Evolutionary conservation across 768 basidiomycete genomes (phyloP).

Genomic region (Hygrocybe coccinea): DNA sequence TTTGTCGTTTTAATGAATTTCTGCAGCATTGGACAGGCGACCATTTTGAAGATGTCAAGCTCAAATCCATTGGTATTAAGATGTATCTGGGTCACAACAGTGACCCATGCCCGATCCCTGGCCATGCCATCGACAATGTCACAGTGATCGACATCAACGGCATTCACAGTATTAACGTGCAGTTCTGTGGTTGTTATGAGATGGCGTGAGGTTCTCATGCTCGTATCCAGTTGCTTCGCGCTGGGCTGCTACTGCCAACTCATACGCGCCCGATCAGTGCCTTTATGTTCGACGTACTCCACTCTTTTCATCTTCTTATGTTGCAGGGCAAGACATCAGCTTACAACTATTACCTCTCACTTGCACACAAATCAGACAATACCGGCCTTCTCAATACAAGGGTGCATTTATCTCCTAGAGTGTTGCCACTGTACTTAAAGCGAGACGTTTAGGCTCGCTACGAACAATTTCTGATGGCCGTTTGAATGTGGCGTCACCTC

Average conservation of each 20-base stretch:
- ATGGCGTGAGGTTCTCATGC: background rate
- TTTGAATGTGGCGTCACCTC: slow-evolving; percentile 18
- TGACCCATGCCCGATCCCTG: background rate
- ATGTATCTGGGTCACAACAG: slow-evolving; percentile 9
- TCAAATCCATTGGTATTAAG: slow-evolving; percentile 6
- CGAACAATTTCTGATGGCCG: slow-evolving; percentile 3
- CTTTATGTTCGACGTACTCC: slow-evolving; percentile 9
- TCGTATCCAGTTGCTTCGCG: slow-evolving; percentile 5
- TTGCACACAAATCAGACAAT: slow-evolving; percentile 7
- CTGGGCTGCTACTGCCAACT: slow-evolving; percentile 2
- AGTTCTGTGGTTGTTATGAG: slow-evolving; percentile 22
- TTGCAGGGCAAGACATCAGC: slow-evolving; percentile 8
- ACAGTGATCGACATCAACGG: slow-evolving; percentile 22
- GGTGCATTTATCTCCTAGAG: background rate
- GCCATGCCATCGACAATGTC: background rate
- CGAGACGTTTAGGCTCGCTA: slow-evolving; percentile 2
- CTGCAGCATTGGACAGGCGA: slow-evolving; percentile 3
- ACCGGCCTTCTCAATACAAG: background rate
- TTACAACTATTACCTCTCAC: slow-evolving; percentile 7
- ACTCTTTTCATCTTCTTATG: slow-evolving; percentile 10
- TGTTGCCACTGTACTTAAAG: background rate
- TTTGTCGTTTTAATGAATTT: too few relatives aligned
- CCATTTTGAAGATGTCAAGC: background rate
- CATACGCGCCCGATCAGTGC: background rate
- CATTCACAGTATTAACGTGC: slow-evolving; percentile 18